Evolutionary conservation across 225 moss, liverwort and hornwort species (phyloP), one percentile per base, ranked within the genome.

Genomic region (Bryum argenteum): DNA sequence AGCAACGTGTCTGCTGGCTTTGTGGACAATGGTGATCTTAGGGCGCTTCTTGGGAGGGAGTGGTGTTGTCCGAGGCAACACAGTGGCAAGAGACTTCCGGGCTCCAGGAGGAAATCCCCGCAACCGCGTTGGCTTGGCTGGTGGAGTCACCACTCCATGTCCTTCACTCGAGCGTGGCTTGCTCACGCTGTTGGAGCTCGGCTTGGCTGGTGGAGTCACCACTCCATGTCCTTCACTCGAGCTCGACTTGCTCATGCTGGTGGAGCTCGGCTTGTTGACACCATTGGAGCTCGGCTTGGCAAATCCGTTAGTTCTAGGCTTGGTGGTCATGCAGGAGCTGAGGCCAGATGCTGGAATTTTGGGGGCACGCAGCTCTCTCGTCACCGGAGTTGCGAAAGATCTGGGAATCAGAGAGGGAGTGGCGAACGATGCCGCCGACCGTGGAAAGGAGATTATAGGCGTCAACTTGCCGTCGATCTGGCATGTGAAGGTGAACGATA

Each of bases 401-500:
- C 68, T 69, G 8, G 79, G 63, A 33, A 63, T 57, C 23, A 83
- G 80, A 10, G 76, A 80, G n/a, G 73, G 84, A 5, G 73, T 81
- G 42, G 67, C 69, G 50, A 39, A 77, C 20, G 84, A 77, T 2
- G 72, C 37, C 10, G 77, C 61, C 40, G 84, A 44, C 47, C 69
- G 81, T 63, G 84, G 84, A 40, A 84, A 87, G 39, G 91, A 87
- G 70, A 84, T 89, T 48, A 97, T 89, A 3, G 96, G 96, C 33
- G 90, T 79, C 24, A 97, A 88, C 65, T 97, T 97, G 52, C 96
- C 96, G 51, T 97, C 96, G 53, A 97, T 82, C 77, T 97, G 96
- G 76, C 96, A 97, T 59, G 91, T 87, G 77, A 97, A 97, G 63
- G 90, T 77, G 66, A 97, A 97, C n/a, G 96, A 92, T 21, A 97